Percentiles rank a stretch among this genome's conserved stretches.
These are phyloP conservation scores for Starmerella lactis-condensi DNA, from an alignment of 805 yeast genomes.

Conservation along the genomic window DNA sequence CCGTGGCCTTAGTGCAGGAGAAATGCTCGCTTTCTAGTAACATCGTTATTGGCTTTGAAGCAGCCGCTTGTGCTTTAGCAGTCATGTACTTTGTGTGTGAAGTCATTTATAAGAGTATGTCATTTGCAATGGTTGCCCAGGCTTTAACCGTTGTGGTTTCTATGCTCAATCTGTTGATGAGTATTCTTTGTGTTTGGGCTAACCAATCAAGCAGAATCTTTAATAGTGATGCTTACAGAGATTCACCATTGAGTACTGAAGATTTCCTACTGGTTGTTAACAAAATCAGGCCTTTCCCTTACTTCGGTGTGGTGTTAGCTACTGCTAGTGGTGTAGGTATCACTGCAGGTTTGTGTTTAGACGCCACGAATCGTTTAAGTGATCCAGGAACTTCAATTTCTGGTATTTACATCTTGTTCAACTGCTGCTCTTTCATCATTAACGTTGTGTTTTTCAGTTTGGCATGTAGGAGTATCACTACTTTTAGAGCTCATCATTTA, in stretches of 20 bases:
- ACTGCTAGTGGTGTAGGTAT: constrained; percentile 17
- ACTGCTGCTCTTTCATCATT: constrained; percentile 9
- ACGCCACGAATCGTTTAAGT: constrained; percentile 16
- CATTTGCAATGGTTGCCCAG: constrained; percentile 17
- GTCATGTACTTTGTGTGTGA: constrained; percentile 14
- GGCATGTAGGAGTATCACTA: constrained; percentile 8
- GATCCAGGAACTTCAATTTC: constrained; percentile 12
- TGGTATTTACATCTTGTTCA: constrained; percentile 11
- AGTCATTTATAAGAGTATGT: constrained; percentile 10
- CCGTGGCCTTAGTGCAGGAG: constrained; percentile 8
- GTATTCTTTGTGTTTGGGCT: constrained; percentile 14
- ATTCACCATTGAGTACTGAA: neutral
- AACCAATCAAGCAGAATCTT: constrained; percentile 8
- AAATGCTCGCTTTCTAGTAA: constrained; percentile 6
- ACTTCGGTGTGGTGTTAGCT: constrained; percentile 15
- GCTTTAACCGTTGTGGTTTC: constrained; percentile 14
- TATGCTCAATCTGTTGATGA: constrained; percentile 14
- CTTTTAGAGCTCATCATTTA: neutral
- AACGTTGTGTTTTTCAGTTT: constrained; percentile 15
- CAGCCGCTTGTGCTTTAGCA: constrained; percentile 13
- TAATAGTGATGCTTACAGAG: neutral
- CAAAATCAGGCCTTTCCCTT: constrained; percentile 10
- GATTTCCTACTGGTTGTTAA: neutral
- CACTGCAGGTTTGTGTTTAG: constrained; percentile 12
- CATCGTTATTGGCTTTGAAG: constrained; percentile 11